Base-by-base conservation (phyloP, 2,329 filamentous ascomycete species). In the Acrodontium crateriforme region DNA sequence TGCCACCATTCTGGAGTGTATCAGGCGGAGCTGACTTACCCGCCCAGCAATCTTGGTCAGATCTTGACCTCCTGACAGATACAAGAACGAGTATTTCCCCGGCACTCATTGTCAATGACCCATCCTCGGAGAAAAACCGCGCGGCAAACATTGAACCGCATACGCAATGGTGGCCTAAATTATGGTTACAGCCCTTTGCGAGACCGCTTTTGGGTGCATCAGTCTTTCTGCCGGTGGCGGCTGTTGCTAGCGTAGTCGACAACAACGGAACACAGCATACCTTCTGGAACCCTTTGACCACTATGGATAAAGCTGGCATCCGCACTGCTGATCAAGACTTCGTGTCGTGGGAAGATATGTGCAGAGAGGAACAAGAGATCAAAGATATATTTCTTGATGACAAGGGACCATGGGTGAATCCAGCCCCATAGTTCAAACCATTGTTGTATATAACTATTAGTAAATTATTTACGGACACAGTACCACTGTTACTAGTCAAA, bases 41-140 rank as follows among this genome's bases (percentile, higher is more conserved):
- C 14, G 14, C 17, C 11, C 21, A 19, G 9, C 12, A 25, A 30
- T 10, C 30, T 4, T 49, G 45, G 45, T 26, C 29, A 7, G 35
- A 45, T 12, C 22, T 45, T 9, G 33, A 35, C 16, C 38, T 52
- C 7, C 34, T 37, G 8, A 41, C 40, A 29, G 50, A 52, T 28
- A 34, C 38, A n/a, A 35, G 47, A 20, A 47, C 45, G 3, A 32
- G 39, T 7, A 33, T 39, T 11, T 35, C 42, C 14, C 43, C 42
- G 4, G 39, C 41, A 13, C 19, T 45, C 9, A 30, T 47, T 10
- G 38, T 47, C 26, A 10, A 22, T 12, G 20, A 22, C 20, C 20
- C 20, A 12, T 10, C 20, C 4, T 4, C 20, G 4, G 13, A 10
- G 10, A 22, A 22, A 12, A 10, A n/a, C 20, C n/a, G n/a, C n/a